Percentiles rank a stretch among this genome's conserved stretches.
Conservation (phyloP, 1,284 basidiomycete genomes). For the Papiliotrema fonsecae region DNA sequence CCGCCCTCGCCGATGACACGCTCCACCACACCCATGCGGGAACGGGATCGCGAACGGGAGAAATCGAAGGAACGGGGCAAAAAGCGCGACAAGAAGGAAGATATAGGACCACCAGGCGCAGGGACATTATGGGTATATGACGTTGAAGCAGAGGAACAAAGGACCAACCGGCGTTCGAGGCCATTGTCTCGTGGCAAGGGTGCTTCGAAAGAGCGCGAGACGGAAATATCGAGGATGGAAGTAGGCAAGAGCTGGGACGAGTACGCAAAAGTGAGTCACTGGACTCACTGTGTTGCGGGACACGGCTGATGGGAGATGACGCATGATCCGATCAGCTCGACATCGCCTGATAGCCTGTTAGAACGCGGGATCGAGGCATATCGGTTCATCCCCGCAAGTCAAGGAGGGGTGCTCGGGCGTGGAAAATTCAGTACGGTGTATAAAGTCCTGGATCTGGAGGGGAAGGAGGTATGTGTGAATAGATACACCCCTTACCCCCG, state of each 20-base stretch:
- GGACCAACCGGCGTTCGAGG: constrained; percentile 4
- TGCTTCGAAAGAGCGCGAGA: too few relatives aligned
- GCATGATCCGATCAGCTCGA: background rate
- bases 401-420: constrained; percentile 45
- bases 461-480: constrained; percentile 30
- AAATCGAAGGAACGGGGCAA: background rate
- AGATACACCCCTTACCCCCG: background rate
- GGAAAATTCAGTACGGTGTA: constrained; percentile 53
- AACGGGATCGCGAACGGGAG: background rate
- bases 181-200: background rate
- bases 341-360: constrained; percentile 44
- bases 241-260: constrained; percentile 1
- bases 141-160: background rate
- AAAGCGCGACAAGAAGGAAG: constrained; percentile 5
- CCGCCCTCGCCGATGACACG: background rate
- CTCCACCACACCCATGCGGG: background rate
- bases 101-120: constrained; percentile 31
- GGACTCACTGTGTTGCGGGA: background rate
- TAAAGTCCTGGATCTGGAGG: constrained; percentile 39
- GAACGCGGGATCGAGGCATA: constrained; percentile 48
- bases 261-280: background rate
- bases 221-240: too few relatives aligned
- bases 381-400: constrained; percentile 32
- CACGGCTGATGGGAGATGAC: constrained; percentile 1
- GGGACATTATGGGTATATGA: constrained; percentile 37